Evolutionary conservation across 805 yeast genomes (phyloP).

Genomic region (Yarrowia sp.): DNA sequence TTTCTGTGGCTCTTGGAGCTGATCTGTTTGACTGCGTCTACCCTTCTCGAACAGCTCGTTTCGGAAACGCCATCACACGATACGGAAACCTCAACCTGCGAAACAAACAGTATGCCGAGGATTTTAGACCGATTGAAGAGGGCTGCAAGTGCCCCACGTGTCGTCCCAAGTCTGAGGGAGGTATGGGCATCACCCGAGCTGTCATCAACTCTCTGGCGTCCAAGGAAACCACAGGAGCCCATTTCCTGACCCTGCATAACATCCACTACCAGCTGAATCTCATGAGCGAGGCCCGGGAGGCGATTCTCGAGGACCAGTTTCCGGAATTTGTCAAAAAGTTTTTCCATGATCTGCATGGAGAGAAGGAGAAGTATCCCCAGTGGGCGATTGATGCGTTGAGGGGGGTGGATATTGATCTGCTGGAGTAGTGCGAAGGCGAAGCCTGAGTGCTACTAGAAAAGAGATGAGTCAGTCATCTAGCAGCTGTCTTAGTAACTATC

Average conservation of each 20-base stretch:
- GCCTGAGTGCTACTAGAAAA: background rate
- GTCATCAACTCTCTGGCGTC: slow-evolving; percentile 51
- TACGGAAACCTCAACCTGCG: slow-evolving; percentile 52
- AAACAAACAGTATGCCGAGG: slow-evolving; percentile 50
- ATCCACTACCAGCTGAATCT: slow-evolving; percentile 55
- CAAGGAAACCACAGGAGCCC: slow-evolving; percentile 56
- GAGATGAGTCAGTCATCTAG: too few relatives aligned
- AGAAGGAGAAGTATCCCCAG: slow-evolving; percentile 49
- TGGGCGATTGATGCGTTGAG: slow-evolving; percentile 56
- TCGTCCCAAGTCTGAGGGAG: slow-evolving; percentile 48
- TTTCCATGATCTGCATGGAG: slow-evolving; percentile 51
- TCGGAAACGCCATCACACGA: slow-evolving; percentile 55
- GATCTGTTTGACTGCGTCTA: slow-evolving; percentile 58
- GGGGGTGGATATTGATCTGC: slow-evolving; percentile 50
- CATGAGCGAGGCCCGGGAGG: slow-evolving; percentile 52
- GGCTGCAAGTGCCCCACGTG: slow-evolving; percentile 55
- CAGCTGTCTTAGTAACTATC: too few relatives aligned
- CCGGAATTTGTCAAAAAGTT: slow-evolving; percentile 52
- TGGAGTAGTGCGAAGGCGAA: slow-evolving; percentile 37
- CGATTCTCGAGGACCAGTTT: slow-evolving; percentile 52
- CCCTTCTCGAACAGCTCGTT: slow-evolving; percentile 56
- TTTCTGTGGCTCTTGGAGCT: slow-evolving; percentile 57
- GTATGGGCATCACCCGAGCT: slow-evolving; percentile 53
- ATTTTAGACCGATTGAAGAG: slow-evolving; percentile 51
- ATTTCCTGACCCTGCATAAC: slow-evolving; percentile 54